Percentiles rank a stretch among this genome's conserved stretches.
Evolutionary conservation across 176 grass and related monocot species (phyloP).

Genomic region (Urochloa ruziziensis): DNA sequence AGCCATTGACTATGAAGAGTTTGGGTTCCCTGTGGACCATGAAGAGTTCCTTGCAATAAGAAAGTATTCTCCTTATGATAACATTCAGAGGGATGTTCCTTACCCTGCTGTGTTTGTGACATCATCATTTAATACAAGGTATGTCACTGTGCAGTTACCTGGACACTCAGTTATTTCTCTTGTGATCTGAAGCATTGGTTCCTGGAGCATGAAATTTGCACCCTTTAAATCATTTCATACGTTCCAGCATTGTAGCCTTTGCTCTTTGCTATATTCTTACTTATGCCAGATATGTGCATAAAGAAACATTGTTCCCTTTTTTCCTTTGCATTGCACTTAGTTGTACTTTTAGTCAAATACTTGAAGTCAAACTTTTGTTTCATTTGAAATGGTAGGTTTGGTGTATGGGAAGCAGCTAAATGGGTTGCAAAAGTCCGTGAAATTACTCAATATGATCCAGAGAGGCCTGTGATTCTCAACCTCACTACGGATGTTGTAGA

Average conservation of each 20-base stretch:
- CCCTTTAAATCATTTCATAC: neutral
- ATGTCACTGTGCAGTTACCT: neutral
- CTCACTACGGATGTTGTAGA: conserved; percentile 83
- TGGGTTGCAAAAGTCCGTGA: conserved; percentile 89
- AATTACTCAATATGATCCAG: conserved; percentile 70
- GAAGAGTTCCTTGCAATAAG: conserved; percentile 92
- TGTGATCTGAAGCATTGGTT: neutral
- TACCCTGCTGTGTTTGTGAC: conserved; percentile 93
- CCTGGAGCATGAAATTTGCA: conserved; percentile 8
- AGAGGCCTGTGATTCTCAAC: conserved; percentile 82
- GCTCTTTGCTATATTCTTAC: no score
- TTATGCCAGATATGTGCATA: neutral
- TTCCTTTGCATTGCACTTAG: neutral
- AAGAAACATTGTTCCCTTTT: neutral
- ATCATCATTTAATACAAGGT: conserved; percentile 90
- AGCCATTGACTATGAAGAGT: conserved; percentile 93
- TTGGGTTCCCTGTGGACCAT: conserved; percentile 81
- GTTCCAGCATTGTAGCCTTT: conserved; percentile 21
- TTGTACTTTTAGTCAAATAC: neutral
- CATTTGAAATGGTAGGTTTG: conserved; percentile 71
- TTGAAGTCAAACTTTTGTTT: conserved; percentile 20
- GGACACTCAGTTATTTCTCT: conserved; percentile 1
- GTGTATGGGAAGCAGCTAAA: conserved; percentile 96
- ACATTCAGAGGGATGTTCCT: conserved; percentile 80
- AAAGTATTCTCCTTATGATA: conserved; percentile 94